Conservation (phyloP, 2,329 filamentous ascomycete genomes). For the Exserohilum turcica region DNA sequence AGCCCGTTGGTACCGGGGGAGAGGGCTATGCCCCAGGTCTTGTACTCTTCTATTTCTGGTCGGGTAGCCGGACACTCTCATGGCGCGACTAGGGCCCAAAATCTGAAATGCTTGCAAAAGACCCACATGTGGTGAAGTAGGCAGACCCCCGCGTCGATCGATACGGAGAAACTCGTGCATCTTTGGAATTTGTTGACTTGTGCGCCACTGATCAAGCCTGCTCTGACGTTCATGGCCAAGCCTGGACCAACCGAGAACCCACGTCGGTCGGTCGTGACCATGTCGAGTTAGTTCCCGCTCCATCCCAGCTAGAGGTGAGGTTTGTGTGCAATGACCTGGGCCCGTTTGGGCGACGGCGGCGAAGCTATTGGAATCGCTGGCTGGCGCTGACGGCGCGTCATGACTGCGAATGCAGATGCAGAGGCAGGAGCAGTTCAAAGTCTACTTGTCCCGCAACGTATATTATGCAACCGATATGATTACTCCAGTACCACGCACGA, state of each 20-base stretch:
- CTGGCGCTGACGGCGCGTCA: slow-evolving; percentile 1
- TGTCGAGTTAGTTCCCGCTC: slow-evolving; percentile 5
- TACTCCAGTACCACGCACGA: background rate
- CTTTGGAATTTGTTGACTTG: slow-evolving; percentile 2
- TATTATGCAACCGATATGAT: background rate
- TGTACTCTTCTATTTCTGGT: slow-evolving; percentile 3
- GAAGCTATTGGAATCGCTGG: background rate
- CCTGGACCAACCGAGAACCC: slow-evolving; percentile 5
- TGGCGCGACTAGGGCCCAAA: slow-evolving; percentile 8
- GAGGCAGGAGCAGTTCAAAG: background rate
- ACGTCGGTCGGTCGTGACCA: background rate
- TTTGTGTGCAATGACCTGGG: background rate
- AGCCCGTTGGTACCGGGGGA: slow-evolving; percentile 6
- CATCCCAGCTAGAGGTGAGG: background rate
- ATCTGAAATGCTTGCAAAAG: slow-evolving; percentile 5
- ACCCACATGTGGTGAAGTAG: slow-evolving; percentile 7
- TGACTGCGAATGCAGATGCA: background rate
- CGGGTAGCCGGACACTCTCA: slow-evolving; percentile 8
- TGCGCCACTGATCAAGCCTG: slow-evolving; percentile 10
- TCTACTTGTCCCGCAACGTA: background rate
- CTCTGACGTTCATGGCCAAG: slow-evolving; percentile 7
- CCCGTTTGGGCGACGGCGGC: background rate
- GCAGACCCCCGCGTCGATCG: slow-evolving; percentile 10
- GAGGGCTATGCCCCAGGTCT: slow-evolving; percentile 9
- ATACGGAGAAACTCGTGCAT: slow-evolving; percentile 1